Evolutionary conservation across 306 rosid genomes (phyloP).

Genomic region (Macrotyloma uniflorum): DNA sequence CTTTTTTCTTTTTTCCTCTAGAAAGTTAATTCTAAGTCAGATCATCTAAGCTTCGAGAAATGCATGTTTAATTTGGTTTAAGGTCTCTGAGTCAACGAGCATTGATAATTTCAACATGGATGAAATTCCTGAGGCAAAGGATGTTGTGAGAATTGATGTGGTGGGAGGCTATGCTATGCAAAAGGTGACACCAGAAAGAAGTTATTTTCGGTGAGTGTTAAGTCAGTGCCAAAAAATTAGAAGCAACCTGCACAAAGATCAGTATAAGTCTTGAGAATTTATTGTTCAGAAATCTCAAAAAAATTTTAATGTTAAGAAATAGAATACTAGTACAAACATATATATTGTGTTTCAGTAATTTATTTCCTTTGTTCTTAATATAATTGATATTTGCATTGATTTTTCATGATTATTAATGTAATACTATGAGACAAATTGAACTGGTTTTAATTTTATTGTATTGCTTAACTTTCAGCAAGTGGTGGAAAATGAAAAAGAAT

Average conservation of each 20-base stretch:
- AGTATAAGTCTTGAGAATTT: neutral
- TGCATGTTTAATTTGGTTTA: slow-evolving; percentile 34
- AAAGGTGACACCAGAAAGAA: slow-evolving; percentile 80
- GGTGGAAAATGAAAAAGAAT: slow-evolving; percentile 2
- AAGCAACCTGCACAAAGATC: neutral
- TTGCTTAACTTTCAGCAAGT: neutral
- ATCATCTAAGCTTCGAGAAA: slow-evolving; percentile 35
- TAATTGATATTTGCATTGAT: neutral
- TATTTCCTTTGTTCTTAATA: no score
- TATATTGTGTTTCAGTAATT: no score
- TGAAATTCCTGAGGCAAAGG: slow-evolving; percentile 68
- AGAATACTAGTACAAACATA: no score
- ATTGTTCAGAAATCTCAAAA: no score
- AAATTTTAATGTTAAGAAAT: no score
- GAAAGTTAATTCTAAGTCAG: slow-evolving; percentile 1
- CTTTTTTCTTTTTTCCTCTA: neutral
- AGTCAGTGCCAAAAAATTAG: neutral
- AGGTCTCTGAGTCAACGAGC: slow-evolving; percentile 64
- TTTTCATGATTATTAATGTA: neutral
- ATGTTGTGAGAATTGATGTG: slow-evolving; percentile 74
- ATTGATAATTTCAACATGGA: slow-evolving; percentile 56
- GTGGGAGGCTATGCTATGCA: slow-evolving; percentile 97
- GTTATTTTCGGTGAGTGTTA: slow-evolving; percentile 86
- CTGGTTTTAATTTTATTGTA: slow-evolving; percentile 5
- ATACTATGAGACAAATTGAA: neutral